phyloP scores from a whole-genome alignment of 176 grass and related monocot genomes.

The Ananas comosus region DNA sequence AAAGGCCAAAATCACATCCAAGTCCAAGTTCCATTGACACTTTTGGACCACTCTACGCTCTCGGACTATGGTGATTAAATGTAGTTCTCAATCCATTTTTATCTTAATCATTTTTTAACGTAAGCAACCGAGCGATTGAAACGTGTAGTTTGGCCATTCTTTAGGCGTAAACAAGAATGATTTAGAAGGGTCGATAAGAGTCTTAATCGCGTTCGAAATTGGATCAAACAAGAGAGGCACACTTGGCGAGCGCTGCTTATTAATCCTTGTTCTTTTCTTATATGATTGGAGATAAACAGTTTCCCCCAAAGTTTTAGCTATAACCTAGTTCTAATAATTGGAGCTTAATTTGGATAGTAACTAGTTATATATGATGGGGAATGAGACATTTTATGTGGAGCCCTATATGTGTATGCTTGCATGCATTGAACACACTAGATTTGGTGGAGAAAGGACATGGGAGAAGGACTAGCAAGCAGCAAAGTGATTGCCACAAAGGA shows the following conservation, averaged over 20 bases:
- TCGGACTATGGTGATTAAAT: neutral
- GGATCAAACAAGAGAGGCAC: neutral
- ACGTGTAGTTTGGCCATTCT: neutral
- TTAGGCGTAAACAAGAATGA: neutral
- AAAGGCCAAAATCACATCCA: neutral
- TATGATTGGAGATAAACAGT: neutral
- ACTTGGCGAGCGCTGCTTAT: neutral
- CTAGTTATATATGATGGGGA: neutral
- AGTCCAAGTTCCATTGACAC: neutral
- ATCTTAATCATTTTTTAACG: neutral
- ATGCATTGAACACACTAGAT: neutral
- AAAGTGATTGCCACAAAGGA: neutral
- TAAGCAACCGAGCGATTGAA: neutral
- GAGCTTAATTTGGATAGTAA: neutral
- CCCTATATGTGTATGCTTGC: neutral
- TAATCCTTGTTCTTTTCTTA: neutral
- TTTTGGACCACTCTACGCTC: neutral
- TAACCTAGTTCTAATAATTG: neutral
- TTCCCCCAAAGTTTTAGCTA: neutral
- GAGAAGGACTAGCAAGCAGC: neutral
- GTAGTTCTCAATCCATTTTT: neutral
- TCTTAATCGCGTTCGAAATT: neutral
- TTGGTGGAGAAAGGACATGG: neutral
- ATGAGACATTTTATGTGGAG: neutral
- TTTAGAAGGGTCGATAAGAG: neutral